Percentiles rank a stretch among this genome's conserved stretches.
Evolutionary conservation across 306 rosid species (phyloP).

Genomic region (Coriaria nepalensis): DNA sequence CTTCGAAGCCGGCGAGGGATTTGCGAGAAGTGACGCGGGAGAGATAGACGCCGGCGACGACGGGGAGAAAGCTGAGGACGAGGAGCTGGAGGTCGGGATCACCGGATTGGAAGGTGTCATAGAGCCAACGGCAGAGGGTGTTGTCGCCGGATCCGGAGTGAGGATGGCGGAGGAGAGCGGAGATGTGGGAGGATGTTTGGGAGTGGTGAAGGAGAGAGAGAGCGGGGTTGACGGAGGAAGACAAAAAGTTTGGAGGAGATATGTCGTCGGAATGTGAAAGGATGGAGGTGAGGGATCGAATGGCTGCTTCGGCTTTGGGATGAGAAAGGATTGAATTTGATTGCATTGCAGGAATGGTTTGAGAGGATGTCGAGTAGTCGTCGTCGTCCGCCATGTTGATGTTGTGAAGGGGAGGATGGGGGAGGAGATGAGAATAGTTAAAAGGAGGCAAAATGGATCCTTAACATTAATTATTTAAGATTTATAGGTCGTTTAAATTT

Average conservation of each 20-base stretch:
- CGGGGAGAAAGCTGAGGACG: conserved; percentile 61
- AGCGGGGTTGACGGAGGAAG: conserved; percentile 19
- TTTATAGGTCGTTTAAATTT: too few species aligned
- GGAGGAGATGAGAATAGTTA: too few species aligned
- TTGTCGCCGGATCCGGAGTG: conserved; percentile 65
- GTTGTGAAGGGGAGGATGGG: too few species aligned
- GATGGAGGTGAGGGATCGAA: conserved; percentile 41
- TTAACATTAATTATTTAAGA: too few species aligned
- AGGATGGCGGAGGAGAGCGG: conserved; percentile 45
- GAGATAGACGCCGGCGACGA: conserved; percentile 49
- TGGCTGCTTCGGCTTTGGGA: conserved; percentile 12
- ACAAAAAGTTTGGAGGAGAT: conserved; percentile 13
- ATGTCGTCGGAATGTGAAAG: conserved; percentile 32
- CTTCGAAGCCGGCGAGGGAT: conserved; percentile 72
- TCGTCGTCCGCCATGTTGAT: too few species aligned
- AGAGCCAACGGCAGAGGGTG: conserved; percentile 79
- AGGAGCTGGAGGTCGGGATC: conserved; percentile 44
- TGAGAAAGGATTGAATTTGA: too few species aligned
- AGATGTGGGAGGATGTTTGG: conserved; percentile 24
- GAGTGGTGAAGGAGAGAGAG: conserved; percentile 35
- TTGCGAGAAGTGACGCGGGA: conserved; percentile 31
- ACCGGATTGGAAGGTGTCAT: conserved; percentile 62
- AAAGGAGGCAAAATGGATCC: too few species aligned
- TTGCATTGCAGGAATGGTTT: too few species aligned
- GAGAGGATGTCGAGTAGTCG: too few species aligned